Conservation (phyloP, 495 filamentous ascomycete genomes). For the Neurospora africana region DNA sequence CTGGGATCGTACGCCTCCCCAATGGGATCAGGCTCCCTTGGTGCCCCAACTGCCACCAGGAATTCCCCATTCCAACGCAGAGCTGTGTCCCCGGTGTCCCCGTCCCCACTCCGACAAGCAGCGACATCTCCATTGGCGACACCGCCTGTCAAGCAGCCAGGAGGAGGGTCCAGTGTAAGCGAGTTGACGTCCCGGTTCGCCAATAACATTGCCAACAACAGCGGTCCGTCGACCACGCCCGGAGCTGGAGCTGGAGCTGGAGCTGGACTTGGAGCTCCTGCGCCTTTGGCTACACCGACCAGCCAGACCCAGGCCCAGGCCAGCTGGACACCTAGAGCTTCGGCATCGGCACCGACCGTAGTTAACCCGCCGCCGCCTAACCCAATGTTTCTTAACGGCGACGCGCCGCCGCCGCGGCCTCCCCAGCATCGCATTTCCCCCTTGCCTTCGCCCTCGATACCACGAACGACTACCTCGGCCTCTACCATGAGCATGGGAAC, state of each 20-base stretch:
- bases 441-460: not conserved
- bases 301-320: constrained; percentile 21
- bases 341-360: not conserved
- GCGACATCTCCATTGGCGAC: constrained; percentile 26
- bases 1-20: constrained; percentile 38
- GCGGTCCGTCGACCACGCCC: not conserved
- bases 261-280: not conserved
- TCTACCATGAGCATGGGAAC: not conserved
- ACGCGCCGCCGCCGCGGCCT: not conserved
- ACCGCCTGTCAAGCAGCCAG: constrained; percentile 33
- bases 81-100: constrained; percentile 30
- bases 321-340: not conserved
- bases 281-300: constrained; percentile 15
- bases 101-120: constrained; percentile 37
- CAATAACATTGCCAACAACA: not conserved
- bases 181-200: not conserved
- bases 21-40: constrained; percentile 57
- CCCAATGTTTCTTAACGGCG: not conserved
- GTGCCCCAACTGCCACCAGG: constrained; percentile 40
- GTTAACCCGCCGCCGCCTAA: not conserved
- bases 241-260: not conserved
- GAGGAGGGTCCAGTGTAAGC: constrained; percentile 20
- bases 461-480: constrained; percentile 12
- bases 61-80: constrained; percentile 62
- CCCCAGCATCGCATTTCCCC: not conserved